A percentile compares a stretch with the other conserved stretches of the same genome.
Conservation (phyloP, 495 filamentous ascomycete species). For the Penicillium silybi region DNA sequence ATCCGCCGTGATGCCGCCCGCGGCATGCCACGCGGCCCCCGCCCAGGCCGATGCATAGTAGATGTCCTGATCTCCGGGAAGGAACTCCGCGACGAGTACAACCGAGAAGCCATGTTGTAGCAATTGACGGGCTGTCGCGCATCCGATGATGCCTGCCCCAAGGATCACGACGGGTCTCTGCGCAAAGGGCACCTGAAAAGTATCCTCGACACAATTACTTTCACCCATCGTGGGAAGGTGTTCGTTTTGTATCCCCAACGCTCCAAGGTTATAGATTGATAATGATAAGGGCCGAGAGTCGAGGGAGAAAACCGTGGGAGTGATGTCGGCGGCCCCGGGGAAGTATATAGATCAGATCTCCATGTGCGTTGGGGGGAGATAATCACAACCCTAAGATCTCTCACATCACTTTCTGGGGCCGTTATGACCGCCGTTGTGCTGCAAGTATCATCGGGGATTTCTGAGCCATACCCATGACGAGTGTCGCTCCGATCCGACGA, state of each 20-base stretch:
- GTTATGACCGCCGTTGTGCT: not conserved
- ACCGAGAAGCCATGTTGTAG: constrained; percentile 37
- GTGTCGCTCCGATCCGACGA: constrained; percentile 12
- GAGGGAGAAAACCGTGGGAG: not conserved
- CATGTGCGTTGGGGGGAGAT: not conserved
- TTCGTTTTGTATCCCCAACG: not conserved
- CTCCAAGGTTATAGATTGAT: not conserved
- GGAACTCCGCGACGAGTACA: constrained; percentile 37
- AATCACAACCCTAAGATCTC: not conserved
- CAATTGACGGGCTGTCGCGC: constrained; percentile 37
- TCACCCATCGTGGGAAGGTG: constrained; percentile 22
- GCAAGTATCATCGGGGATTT: not conserved
- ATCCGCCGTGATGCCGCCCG: constrained; percentile 36
- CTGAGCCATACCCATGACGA: not conserved
- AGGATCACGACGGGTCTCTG: constrained; percentile 40
- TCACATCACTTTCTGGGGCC: not conserved
- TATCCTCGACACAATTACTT: not conserved
- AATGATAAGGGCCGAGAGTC: no score
- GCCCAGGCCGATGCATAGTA: constrained; percentile 45
- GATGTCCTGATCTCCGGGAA: constrained; percentile 41
- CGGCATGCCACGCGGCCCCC: constrained; percentile 44
- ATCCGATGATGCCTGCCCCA: constrained; percentile 43
- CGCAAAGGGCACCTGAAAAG: constrained; percentile 23
- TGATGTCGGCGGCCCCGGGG: not conserved
- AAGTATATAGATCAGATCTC: not conserved